These are phyloP conservation scores for Allium sativum DNA, from an alignment of 106 monocot species.

Conservation along the genomic window DNA sequence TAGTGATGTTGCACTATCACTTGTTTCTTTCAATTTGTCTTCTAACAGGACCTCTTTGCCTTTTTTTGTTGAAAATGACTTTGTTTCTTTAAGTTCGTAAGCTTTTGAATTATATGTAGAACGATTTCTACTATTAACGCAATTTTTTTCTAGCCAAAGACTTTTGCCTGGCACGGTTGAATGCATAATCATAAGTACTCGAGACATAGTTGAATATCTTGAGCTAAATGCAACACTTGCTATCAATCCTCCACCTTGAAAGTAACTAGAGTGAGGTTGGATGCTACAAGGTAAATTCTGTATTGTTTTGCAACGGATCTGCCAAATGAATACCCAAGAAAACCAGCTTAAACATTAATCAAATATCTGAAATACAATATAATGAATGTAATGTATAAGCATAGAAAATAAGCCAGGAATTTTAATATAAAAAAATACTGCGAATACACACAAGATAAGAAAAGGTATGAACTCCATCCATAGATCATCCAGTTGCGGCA, in stretches of 20 bases:
- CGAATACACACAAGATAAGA: background rate
- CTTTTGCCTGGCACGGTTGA: slow-evolving; percentile 6
- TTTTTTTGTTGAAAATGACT: slow-evolving; percentile 21
- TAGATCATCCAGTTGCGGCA: background rate
- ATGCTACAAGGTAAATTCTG: slow-evolving; percentile 20
- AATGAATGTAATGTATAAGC: background rate
- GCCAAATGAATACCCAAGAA: slow-evolving; percentile 12
- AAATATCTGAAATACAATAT: no score
- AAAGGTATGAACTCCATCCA: background rate
- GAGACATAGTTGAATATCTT: background rate
- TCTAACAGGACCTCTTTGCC: slow-evolving; percentile 11
- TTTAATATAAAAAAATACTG: background rate
- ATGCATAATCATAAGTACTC: slow-evolving; percentile 2
- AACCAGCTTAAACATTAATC: no score
- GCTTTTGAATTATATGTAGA: slow-evolving; percentile 12
- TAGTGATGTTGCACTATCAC: slow-evolving; percentile 10
- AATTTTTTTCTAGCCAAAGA: slow-evolving; percentile 3
- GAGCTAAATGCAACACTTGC: slow-evolving; percentile 10
- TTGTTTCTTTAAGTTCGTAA: slow-evolving; percentile 11
- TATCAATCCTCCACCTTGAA: slow-evolving; percentile 4
- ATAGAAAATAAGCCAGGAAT: background rate
- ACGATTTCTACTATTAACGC: background rate
- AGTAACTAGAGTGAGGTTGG: slow-evolving; percentile 9
- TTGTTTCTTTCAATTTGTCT: slow-evolving; percentile 9
- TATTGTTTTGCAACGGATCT: slow-evolving; percentile 30